phyloP scores from a whole-genome alignment of 805 yeast species.

The Metschnikowia reukaufii region DNA sequence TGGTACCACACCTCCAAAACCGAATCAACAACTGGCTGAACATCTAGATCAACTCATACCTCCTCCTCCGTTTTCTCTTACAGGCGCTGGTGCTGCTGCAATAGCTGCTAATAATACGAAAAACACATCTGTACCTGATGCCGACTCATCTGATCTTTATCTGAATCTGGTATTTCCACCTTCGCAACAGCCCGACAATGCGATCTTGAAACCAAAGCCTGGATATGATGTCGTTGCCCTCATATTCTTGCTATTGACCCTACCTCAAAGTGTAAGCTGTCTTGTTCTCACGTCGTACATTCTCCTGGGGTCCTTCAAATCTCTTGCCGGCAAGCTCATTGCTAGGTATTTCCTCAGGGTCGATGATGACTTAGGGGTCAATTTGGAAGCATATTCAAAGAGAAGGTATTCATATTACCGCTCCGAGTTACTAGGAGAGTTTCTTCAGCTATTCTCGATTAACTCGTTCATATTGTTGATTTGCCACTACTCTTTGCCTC shows the following conservation, averaged over 20 bases:
- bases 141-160: background rate
- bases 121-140: conserved; percentile 1
- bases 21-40: conserved; percentile 1
- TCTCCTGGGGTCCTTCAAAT: conserved; percentile 30
- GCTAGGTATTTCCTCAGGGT: conserved; percentile 19
- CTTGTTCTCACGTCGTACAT: conserved; percentile 25
- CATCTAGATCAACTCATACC: conserved; percentile 2
- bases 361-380: conserved; percentile 8
- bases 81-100: conserved; percentile 14
- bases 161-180: background rate
- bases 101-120: conserved; percentile 9
- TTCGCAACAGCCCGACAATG: background rate
- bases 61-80: conserved; percentile 15
- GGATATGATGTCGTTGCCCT: conserved; percentile 34
- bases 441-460: conserved; percentile 24
- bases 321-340: conserved; percentile 29
- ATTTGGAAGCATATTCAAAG: conserved; percentile 11
- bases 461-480: conserved; percentile 26
- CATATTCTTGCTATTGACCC: conserved; percentile 27
- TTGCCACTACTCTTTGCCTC: conserved; percentile 22
- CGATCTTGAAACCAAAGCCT: conserved; percentile 15
- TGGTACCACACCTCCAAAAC: conserved; percentile 5
- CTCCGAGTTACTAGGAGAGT: conserved; percentile 20
- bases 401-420: conserved; percentile 18
- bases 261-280: conserved; percentile 30